phyloP scores from a whole-genome alignment of 1,139 yeast species.

The Fermentozyma sake region DNA sequence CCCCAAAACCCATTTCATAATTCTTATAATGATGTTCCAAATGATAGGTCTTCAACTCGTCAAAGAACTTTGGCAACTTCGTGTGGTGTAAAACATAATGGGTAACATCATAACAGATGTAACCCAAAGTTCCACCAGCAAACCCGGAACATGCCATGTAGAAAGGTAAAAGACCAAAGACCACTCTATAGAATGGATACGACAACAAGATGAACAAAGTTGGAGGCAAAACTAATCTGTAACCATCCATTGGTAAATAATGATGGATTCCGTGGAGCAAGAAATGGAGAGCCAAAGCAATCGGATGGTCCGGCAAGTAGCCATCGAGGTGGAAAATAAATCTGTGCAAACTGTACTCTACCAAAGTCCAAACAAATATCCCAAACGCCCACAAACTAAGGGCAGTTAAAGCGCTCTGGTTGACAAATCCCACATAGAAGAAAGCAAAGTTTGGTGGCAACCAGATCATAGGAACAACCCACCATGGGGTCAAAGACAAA shows the following conservation, averaged over 20 bases:
- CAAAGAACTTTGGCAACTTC: constrained; percentile 68
- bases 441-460: constrained; percentile 65
- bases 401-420: constrained; percentile 32
- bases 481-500: constrained; percentile 47
- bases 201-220: constrained; percentile 56
- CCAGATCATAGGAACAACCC: constrained; percentile 87
- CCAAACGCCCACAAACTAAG: constrained; percentile 55
- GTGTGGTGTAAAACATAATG: constrained; percentile 87
- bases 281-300: constrained; percentile 79
- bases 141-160: constrained; percentile 55
- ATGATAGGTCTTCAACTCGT: constrained; percentile 80
- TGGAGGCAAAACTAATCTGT: constrained; percentile 95
- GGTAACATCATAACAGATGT: constrained; percentile 83
- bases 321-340: constrained; percentile 89
- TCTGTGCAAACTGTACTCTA: constrained; percentile 85
- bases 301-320: constrained; percentile 74
- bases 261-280: constrained; percentile 94
- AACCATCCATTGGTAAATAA: constrained; percentile 92
- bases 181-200: constrained; percentile 39
- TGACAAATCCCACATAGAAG: constrained; percentile 36
- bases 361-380: constrained; percentile 82
- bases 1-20: constrained; percentile 95
- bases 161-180: constrained; percentile 37
- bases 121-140: constrained; percentile 95
- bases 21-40: constrained; percentile 97